Evolutionary conservation across 208 protist genomes (phyloP).

Genomic region (Wallacemonas sp.): DNA sequence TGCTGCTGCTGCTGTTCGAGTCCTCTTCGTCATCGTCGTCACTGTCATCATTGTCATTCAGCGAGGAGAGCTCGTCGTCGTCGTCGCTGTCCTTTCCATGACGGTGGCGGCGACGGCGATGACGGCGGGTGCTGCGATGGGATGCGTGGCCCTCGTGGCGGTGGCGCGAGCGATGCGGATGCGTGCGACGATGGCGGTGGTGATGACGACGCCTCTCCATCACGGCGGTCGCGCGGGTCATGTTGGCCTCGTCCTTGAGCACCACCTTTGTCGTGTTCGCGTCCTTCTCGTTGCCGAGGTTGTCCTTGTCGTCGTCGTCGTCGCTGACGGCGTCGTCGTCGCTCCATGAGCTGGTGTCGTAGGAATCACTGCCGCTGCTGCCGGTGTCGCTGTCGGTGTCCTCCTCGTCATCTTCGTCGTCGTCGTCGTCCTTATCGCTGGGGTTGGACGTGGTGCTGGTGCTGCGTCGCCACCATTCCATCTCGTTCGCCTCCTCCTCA

Average conservation of each 20-base stretch:
- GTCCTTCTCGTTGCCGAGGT: too few relatives aligned
- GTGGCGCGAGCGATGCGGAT: neutral
- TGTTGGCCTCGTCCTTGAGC: too few relatives aligned
- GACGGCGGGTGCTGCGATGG: neutral
- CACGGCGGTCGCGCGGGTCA: too few relatives aligned
- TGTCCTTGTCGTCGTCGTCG: slow-evolving; percentile 10
- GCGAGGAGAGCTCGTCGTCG: neutral
- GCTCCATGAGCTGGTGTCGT: slow-evolving; percentile 13
- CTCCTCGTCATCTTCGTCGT: neutral
- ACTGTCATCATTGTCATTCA: neutral
- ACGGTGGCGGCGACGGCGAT: neutral
- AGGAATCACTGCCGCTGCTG: slow-evolving; percentile 15
- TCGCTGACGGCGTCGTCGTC: slow-evolving; percentile 18
- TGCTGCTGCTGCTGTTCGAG: slow-evolving; percentile 8
- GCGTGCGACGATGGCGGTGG: neutral
- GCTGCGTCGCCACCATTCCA: slow-evolving; percentile 10
- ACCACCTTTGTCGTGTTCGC: too few relatives aligned
- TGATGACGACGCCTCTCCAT: too few relatives aligned
- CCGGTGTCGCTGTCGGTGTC: neutral
- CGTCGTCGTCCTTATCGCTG: slow-evolving; percentile 2
- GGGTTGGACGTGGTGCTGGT: slow-evolving; percentile 7
- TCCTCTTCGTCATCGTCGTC: neutral
- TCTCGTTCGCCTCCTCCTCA: slow-evolving; percentile 23
- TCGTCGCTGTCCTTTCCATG: neutral
- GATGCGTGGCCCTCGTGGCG: too few relatives aligned